These are phyloP conservation scores for Orbilia blumenaviensis DNA, from an alignment of 2,329 filamentous ascomycete genomes.

Conservation along the genomic window DNA sequence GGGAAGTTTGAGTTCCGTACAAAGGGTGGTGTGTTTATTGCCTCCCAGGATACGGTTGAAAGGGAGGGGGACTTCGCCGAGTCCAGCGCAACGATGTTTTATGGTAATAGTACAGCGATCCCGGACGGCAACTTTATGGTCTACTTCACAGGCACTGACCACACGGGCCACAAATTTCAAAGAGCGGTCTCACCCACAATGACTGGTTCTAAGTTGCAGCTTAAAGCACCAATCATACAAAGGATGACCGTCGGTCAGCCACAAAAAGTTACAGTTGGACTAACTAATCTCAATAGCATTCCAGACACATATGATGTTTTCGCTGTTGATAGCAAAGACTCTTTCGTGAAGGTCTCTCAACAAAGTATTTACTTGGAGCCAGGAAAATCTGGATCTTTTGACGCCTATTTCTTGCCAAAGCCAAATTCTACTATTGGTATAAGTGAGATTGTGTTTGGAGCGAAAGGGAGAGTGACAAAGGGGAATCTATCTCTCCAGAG, in stretches of 20 bases:
- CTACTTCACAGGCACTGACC: slow-evolving; percentile 27
- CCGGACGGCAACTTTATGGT: slow-evolving; percentile 30
- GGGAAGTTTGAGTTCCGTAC: slow-evolving; percentile 34
- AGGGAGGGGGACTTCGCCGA: background rate
- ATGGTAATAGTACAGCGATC: slow-evolving; percentile 23
- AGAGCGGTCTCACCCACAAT: slow-evolving; percentile 14
- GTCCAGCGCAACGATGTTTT: slow-evolving; percentile 3
- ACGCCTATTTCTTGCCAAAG: background rate
- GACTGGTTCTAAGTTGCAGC: slow-evolving; percentile 12
- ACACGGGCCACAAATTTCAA: slow-evolving; percentile 23
- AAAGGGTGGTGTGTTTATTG: slow-evolving; percentile 3
- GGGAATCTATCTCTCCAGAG: slow-evolving; percentile 23
- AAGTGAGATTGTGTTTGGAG: slow-evolving; percentile 29
- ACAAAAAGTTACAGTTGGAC: background rate
- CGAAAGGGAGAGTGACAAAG: slow-evolving; percentile 14
- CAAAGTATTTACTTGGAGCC: slow-evolving; percentile 3
- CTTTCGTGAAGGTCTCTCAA: background rate
- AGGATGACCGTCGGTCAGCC: background rate
- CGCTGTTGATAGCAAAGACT: slow-evolving; percentile 28
- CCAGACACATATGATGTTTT: slow-evolving; percentile 31
- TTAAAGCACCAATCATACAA: slow-evolving; percentile 14
- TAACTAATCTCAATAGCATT: slow-evolving; percentile 4
- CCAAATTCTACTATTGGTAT: slow-evolving; percentile 5
- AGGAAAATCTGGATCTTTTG: slow-evolving; percentile 12
- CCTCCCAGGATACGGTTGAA: slow-evolving; percentile 2